Evolutionary conservation across 225 moss, liverwort and hornwort genomes (phyloP).

Genomic region (Pseudoscleropodium purum): DNA sequence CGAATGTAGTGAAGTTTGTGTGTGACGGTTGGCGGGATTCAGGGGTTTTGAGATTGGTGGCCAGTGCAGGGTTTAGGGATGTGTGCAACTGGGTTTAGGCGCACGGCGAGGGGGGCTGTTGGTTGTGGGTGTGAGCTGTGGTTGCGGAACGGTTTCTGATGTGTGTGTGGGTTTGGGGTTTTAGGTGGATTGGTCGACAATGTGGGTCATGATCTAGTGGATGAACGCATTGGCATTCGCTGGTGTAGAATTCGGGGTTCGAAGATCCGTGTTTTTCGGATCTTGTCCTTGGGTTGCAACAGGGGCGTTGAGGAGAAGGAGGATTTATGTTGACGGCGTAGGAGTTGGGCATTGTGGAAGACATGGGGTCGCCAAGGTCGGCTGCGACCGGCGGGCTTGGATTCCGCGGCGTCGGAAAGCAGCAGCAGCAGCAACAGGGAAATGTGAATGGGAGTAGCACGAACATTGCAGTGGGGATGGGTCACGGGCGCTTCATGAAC

Average conservation of each 20-base stretch:
- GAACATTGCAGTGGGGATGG: constrained; percentile 11
- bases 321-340: constrained; percentile 19
- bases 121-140: neutral
- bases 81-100: neutral
- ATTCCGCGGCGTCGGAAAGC: constrained; percentile 23
- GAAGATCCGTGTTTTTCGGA: constrained; percentile 17
- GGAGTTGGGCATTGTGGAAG: neutral
- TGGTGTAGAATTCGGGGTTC: neutral
- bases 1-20: neutral
- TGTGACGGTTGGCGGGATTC: neutral
- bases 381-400: constrained; percentile 36
- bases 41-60: neutral
- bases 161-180: neutral
- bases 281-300: neutral
- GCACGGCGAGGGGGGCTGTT: neutral
- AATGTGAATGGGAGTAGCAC: constrained; percentile 15
- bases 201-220: constrained; percentile 1
- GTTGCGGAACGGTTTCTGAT: neutral
- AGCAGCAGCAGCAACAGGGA: neutral
- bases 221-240: neutral
- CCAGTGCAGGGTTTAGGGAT: neutral
- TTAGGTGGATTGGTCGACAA: neutral
- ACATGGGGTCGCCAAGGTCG: constrained; percentile 46
- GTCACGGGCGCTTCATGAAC: constrained; percentile 59
- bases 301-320: neutral